Conservation (phyloP, 2,329 filamentous ascomycete species). For the Aaosphaeria arxii region DNA sequence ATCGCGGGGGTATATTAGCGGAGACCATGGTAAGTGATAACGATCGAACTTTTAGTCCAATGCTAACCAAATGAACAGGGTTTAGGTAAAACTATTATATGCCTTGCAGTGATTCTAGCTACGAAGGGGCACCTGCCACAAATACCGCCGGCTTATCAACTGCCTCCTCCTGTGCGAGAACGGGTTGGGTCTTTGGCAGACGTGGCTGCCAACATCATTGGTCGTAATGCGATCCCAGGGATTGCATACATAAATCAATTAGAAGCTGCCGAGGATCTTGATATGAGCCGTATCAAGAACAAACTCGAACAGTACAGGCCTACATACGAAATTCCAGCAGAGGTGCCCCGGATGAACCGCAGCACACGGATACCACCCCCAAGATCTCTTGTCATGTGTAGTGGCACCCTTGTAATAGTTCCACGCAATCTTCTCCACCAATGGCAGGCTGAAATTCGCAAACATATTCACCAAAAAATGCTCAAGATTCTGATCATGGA, state of each 20-base stretch:
- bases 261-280: constrained; percentile 49
- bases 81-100: constrained; percentile 83
- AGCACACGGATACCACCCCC: constrained; percentile 39
- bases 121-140: constrained; percentile 67
- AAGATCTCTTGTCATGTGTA: constrained; percentile 60
- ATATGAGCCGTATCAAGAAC: constrained; percentile 19
- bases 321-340: constrained; percentile 40
- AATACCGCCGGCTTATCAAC: constrained; percentile 61
- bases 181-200: constrained; percentile 64
- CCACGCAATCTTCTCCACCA: constrained; percentile 81
- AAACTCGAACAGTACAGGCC: constrained; percentile 32
- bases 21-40: constrained; percentile 65
- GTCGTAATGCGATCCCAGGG: constrained; percentile 69
- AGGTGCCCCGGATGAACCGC: constrained; percentile 41
- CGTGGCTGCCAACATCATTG: constrained; percentile 71
- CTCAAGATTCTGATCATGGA: constrained; percentile 65
- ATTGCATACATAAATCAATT: constrained; percentile 59
- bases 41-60: neutral
- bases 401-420: constrained; percentile 73
- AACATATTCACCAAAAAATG: constrained; percentile 62
- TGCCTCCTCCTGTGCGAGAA: constrained; percentile 40
- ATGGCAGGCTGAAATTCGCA: constrained; percentile 77
- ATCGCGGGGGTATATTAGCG: constrained; percentile 72
- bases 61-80: constrained; percentile 23
- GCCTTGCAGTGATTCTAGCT: constrained; percentile 67